phyloP scores from a whole-genome alignment of 2,329 filamentous ascomycete species.

The Cordyceps fumosorosea region DNA sequence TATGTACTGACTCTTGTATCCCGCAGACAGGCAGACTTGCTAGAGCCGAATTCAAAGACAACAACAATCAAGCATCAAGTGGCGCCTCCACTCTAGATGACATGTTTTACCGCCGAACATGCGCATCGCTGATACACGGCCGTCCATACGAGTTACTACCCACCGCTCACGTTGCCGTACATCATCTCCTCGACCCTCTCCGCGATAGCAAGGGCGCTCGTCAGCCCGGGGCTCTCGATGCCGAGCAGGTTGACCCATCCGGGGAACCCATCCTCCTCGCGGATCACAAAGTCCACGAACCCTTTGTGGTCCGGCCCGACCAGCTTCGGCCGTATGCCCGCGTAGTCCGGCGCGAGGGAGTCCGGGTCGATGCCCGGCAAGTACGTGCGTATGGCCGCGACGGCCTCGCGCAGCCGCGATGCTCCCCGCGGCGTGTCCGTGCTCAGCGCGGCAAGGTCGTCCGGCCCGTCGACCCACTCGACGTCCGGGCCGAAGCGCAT shows the following conservation, averaged over 20 bases:
- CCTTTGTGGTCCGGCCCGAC: conserved; percentile 51
- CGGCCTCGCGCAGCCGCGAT: conserved; percentile 56
- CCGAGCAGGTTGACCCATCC: conserved; percentile 88
- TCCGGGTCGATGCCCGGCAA: conserved; percentile 64
- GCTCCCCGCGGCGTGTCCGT: conserved; percentile 34
- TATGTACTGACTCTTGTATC: neutral
- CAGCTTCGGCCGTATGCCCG: conserved; percentile 86
- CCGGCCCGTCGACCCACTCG: conserved; percentile 74
- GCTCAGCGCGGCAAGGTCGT: conserved; percentile 56
- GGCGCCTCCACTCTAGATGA: too few species aligned
- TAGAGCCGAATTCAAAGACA: neutral
- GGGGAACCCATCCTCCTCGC: conserved; percentile 65
- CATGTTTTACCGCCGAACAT: too few species aligned
- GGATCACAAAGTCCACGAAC: conserved; percentile 80
- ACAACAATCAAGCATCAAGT: neutral
- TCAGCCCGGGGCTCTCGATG: conserved; percentile 90
- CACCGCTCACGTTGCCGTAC: conserved; percentile 28
- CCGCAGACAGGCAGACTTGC: neutral
- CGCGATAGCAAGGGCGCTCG: conserved; percentile 77
- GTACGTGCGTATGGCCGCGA: conserved; percentile 71
- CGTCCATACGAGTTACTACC: neutral
- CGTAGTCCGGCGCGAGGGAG: conserved; percentile 74
- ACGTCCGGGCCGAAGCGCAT: conserved; percentile 92
- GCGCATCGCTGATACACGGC: neutral
- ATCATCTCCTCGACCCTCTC: conserved; percentile 59